Evolutionary conservation across 202 grass and related monocot species (phyloP), one percentile per base, ranked within the genome.

Genomic region (Eragrostis tef): DNA sequence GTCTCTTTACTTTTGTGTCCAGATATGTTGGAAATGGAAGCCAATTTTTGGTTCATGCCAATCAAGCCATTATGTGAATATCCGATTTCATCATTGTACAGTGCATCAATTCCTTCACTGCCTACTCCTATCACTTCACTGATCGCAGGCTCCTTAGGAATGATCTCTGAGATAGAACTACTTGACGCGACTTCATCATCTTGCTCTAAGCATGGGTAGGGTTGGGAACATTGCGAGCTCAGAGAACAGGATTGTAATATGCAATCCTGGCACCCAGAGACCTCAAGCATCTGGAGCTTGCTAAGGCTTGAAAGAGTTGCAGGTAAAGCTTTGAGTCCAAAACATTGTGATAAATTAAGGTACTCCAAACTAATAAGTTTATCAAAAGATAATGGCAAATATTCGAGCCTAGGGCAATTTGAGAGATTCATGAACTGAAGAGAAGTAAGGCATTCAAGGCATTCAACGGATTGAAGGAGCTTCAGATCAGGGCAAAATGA

Each of bases 401-500:
- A 73, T 70, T 82, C 45, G 70, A 90, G 74, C 36, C 64, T 80
- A 46, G 7, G 39, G 71, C 88, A 90, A 71, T 90, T 79, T 48
- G 84, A 78, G 20, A 90, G 74, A 79, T 90, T 67, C 58, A 90
- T 48, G 62, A 50, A 67, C 27, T 83, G 80, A 78, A 87, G 86
- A 67, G 80, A 87, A 50, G 80, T 73, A n/a, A n/a, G n/a, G n/a
- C n/a, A n/a, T n/a, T n/a, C n/a, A n/a, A n/a, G n/a, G n/a, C n/a
- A 29, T 64, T 73, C 67, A 11, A 87, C 79, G 2, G 79, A 87
- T 39, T 70, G 46, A 1, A 76, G 57, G 41, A 87, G 80, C 56
- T 87, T 87, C 77, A 87, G 85, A 47, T 72, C 79, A 78, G 73
- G 60, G 67, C 85, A 87, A 72, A 29, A 83, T 65, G 85, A 83